Evolutionary conservation across 2,329 filamentous ascomycete species (phyloP).

Genomic region (Pseudocercospora crystallina): DNA sequence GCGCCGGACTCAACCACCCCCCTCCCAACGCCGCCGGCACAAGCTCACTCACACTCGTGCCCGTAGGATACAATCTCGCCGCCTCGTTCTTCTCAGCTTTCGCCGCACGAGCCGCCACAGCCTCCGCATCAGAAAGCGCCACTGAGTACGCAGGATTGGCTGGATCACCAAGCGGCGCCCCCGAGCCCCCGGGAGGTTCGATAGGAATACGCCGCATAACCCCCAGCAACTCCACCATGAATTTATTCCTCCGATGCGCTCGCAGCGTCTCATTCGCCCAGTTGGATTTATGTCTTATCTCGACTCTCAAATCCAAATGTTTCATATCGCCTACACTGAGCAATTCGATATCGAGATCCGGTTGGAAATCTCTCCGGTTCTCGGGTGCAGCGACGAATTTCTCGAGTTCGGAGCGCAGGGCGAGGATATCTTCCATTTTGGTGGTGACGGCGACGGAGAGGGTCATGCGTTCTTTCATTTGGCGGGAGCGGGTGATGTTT

Average conservation of each 20-base stretch:
- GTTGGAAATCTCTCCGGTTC: slow-evolving; percentile 39
- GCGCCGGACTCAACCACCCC: slow-evolving; percentile 9
- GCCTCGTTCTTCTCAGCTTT: slow-evolving; percentile 43
- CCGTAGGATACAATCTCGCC: slow-evolving; percentile 52
- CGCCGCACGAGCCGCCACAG: slow-evolving; percentile 9
- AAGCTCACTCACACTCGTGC: slow-evolving; percentile 11
- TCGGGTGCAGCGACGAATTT: slow-evolving; percentile 33
- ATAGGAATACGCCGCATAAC: slow-evolving; percentile 85
- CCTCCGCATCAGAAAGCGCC: slow-evolving; percentile 16
- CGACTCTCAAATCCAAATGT: slow-evolving; percentile 34
- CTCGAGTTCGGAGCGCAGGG: slow-evolving; percentile 30
- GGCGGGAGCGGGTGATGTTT: slow-evolving; percentile 36
- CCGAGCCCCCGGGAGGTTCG: slow-evolving; percentile 66
- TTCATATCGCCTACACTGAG: slow-evolving; percentile 32
- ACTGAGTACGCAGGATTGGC: slow-evolving; percentile 69
- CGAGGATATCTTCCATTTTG: slow-evolving; percentile 34
- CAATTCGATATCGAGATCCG: slow-evolving; percentile 36
- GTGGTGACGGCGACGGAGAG: slow-evolving; percentile 31
- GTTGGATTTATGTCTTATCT: slow-evolving; percentile 42
- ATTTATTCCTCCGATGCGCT: slow-evolving; percentile 79
- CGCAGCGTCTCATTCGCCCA: slow-evolving; percentile 70
- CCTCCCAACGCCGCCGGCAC: background rate
- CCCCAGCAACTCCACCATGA: slow-evolving; percentile 85
- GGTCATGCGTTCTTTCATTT: slow-evolving; percentile 35
- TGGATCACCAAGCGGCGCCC: slow-evolving; percentile 49